Evolutionary conservation across 768 basidiomycete genomes (phyloP), one percentile per base, ranked within the genome.

Genomic region (Arthromyces matolae): DNA sequence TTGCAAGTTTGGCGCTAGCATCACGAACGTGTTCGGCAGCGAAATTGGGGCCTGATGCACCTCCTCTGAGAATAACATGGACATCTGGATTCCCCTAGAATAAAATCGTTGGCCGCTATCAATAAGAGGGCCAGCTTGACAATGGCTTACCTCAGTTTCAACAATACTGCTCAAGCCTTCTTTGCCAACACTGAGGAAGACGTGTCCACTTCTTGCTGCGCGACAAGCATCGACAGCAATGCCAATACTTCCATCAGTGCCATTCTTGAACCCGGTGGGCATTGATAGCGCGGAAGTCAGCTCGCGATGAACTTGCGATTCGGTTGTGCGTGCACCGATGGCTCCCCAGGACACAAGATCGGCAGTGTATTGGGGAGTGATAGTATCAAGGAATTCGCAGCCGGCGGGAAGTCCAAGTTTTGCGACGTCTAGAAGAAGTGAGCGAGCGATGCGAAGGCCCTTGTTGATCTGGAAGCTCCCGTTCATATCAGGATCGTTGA

Each of bases 261-360:
- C 90, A 60, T 99, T 99, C 71, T 99, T 99, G 82, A 99, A 98
- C 7, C 96, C 96, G 4, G 93, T 92, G 3, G 90, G 88, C 89
- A 95, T 93, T 13, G 89, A 91, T n/a, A 95, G 73, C 2, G 84
- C 89, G 5, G 84, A 88, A 8, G 82, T 81, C 13, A 95, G 76
- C 67, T 95, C 93, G 37, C 93, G 84, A 62, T 95, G 93, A 13
- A 95, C 90, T 64, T 95, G 87, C 4, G 88, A 91, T 64, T 95
- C 93, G 0, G 93, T 94, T 10, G 93, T 93, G 12, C 91, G 79
- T 10, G 90, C 91, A 28, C 89, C 96, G 55, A 99, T 98, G 2
- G 95, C 95, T 40, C 94, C 95, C 93, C 95, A 97, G 8, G 89
- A 83, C 12, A 77, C 71, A 79, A 62, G 71, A 70, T 99, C 96